Conservation (phyloP, 345 rosid species). For the Rhodomyrtus tomentosa region DNA sequence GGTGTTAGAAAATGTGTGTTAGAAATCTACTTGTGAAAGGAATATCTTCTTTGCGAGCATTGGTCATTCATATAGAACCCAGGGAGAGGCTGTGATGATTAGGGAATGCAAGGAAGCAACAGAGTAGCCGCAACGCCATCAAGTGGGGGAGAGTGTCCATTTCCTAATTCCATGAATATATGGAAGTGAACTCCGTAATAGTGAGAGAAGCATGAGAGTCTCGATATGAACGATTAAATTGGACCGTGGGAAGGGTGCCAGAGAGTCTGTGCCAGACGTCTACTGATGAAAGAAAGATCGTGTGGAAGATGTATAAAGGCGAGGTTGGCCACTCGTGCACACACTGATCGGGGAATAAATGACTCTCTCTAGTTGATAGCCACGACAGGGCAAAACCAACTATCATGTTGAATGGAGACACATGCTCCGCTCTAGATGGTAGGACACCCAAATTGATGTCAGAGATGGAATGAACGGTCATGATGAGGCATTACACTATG, state of each 20-base stretch:
- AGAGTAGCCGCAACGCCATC: no score
- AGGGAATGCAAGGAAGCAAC: no score
- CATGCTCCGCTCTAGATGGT: accelerated
- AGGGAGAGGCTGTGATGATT: no score
- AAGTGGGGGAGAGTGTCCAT: neutral
- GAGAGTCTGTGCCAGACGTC: neutral
- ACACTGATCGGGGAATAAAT: no score
- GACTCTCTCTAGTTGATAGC: neutral
- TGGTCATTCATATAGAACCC: no score
- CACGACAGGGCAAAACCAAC: accelerated
- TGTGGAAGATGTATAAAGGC: no score
- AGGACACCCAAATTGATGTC: no score
- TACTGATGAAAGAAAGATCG: neutral
- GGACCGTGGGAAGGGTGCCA: neutral
- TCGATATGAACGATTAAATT: accelerated
- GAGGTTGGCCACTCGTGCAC: no score
- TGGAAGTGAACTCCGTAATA: neutral
- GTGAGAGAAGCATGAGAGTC: neutral
- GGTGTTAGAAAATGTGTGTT: neutral
- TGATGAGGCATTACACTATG: no score
- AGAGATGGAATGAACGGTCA: no score
- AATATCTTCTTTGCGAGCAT: no score
- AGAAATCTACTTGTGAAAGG: neutral
- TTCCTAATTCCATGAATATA: neutral
- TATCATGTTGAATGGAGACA: neutral